Conservation (phyloP, 805 yeast genomes). For the Kluyveromyces aestuarii region DNA sequence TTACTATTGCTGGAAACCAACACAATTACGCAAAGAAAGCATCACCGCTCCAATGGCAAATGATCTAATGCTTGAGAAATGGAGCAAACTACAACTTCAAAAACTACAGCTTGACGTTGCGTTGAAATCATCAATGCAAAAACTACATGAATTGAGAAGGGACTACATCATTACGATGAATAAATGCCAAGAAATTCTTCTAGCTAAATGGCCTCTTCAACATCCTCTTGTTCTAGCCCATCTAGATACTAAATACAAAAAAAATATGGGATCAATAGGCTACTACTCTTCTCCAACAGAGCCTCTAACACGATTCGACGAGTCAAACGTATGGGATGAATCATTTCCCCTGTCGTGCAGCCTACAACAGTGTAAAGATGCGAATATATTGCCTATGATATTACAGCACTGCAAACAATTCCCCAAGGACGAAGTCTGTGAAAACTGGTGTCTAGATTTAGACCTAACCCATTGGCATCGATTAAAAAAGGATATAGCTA, state of each 20-base stretch:
- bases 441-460: background rate
- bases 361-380: background rate
- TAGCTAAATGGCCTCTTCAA: background rate
- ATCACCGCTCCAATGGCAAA: background rate
- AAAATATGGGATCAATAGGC: background rate
- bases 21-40: background rate
- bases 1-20: slow-evolving; percentile 13
- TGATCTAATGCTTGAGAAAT: background rate
- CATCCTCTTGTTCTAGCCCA: background rate
- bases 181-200: background rate
- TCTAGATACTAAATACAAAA: background rate
- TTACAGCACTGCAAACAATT: background rate
- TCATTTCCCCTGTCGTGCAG: background rate
- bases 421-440: background rate
- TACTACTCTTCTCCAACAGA: background rate
- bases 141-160: background rate
- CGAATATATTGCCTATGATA: background rate
- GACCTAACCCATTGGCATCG: background rate
- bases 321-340: background rate
- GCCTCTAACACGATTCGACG: background rate
- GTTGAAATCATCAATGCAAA: background rate
- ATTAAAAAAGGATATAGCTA: background rate
- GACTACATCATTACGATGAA: background rate
- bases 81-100: background rate
- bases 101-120: background rate